Evolutionary conservation across 306 rosid species (phyloP), one percentile per base, ranked within the genome.

Genomic region (Vigna trinervia): DNA sequence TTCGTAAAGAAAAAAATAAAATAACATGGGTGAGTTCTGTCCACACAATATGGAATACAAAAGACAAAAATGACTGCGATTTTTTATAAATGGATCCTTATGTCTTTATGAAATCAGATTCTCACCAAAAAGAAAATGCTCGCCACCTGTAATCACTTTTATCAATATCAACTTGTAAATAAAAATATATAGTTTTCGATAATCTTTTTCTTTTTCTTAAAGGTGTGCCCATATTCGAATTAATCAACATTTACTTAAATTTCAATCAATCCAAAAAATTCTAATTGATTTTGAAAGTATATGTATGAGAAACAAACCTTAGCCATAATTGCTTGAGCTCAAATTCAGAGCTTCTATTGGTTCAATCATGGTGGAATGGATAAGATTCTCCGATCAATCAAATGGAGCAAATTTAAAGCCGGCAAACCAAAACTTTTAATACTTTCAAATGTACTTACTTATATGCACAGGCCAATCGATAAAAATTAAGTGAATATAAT

Each of bases 41-140:
- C 67, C 69, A 63, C 69, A 63, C 15, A 63, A n/a, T 30, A 0
- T 60, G 12, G 20, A 59, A 38, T 1, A n/a, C 1, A 34, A 62
- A 36, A n/a, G 46, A 62, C 69, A 62, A 62, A 32, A 7, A 26
- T 32, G 6, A 4, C 68, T 23, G 14, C 47, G n/a, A 62, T 36
- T 62, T 62, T 3, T 14, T 62, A n/a, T n/a, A 61, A 30, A 60
- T 60, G 43, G 39, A 30, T 60, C 1, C 5, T 32, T 15, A 26
- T 62, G 13, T 62, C 20, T 23, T 0, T 15, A 34, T 14, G 14
- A 15, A 9, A 62, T n/a, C 23, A 36, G 47, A 62, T n/a, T 63
- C 69, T 17, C 15, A 63, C 41, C 28, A 63, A n/a, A 63, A 38
- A n/a, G 6, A n/a, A 63, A 36, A 63, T 63, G 48, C 26, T 61